Conservation (phyloP, 208 protist genomes). For the Trypanosoma conorhini region DNA sequence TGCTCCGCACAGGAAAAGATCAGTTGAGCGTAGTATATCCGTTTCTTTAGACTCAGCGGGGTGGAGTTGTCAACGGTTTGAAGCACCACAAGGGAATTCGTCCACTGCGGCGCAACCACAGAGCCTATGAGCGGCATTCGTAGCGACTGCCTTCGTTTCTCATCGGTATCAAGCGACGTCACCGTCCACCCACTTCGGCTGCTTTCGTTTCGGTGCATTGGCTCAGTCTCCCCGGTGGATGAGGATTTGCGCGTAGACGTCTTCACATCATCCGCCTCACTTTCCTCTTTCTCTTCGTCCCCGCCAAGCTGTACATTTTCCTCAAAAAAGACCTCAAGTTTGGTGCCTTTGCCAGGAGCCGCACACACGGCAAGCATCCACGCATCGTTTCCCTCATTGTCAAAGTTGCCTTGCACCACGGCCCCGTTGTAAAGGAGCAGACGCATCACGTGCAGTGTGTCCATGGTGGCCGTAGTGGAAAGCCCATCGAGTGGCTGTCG, state of each 20-base stretch:
- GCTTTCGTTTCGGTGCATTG: neutral
- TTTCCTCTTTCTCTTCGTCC: slow-evolving; percentile 1
- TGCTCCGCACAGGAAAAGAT: slow-evolving; percentile 52
- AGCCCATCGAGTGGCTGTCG: slow-evolving; percentile 16
- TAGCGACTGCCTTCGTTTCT: neutral
- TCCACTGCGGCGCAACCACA: neutral
- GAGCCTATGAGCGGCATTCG: neutral
- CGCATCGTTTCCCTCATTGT: slow-evolving; percentile 62
- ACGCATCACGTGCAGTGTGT: slow-evolving; percentile 12
- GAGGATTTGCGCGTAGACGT: neutral
- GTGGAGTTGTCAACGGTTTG: neutral
- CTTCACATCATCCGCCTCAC: neutral
- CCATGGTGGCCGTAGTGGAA: neutral
- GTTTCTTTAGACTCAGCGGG: neutral
- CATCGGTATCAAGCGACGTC: neutral
- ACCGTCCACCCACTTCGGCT: neutral
- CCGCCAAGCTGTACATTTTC: slow-evolving; percentile 16
- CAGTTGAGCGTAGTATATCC: slow-evolving; percentile 28
- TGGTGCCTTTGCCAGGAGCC: slow-evolving; percentile 24
- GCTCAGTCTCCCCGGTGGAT: neutral
- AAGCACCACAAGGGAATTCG: neutral
- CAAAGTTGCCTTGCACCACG: slow-evolving; percentile 54
- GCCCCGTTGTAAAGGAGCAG: slow-evolving; percentile 60
- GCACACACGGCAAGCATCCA: slow-evolving; percentile 61
- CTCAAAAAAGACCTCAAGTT: slow-evolving; percentile 30